A percentile compares a stretch with the other conserved stretches of the same genome.
These are phyloP conservation scores for Trichosanthes cucumerina DNA, from an alignment of 306 rosid species.

Conservation along the genomic window DNA sequence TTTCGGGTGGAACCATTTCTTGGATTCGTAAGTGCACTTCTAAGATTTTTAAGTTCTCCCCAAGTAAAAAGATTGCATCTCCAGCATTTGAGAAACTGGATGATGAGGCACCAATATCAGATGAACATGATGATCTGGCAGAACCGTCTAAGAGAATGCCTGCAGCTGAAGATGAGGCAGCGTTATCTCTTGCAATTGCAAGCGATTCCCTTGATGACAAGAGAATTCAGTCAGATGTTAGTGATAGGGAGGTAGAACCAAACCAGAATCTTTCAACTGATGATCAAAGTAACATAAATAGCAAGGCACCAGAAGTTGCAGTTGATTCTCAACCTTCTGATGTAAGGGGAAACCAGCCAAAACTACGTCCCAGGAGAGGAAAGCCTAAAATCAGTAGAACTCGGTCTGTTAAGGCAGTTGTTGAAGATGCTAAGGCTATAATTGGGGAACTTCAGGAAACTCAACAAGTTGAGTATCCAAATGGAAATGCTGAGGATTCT, in stretches of 20 bases:
- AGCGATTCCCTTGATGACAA: constrained; percentile 59
- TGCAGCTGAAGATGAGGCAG: constrained; percentile 54
- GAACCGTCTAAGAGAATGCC: constrained; percentile 28
- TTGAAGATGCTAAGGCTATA: constrained; percentile 60
- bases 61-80: constrained; percentile 39
- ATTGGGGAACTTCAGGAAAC: constrained; percentile 48
- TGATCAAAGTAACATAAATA: constrained; percentile 50
- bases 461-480: constrained; percentile 38
- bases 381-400: constrained; percentile 39
- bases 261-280: constrained; percentile 49
- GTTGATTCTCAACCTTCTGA: constrained; percentile 49
- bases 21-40: constrained; percentile 91
- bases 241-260: constrained; percentile 42
- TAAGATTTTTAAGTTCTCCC: constrained; percentile 69
- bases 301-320: constrained; percentile 33
- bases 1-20: constrained; percentile 63
- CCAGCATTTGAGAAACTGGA: constrained; percentile 30
- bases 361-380: constrained; percentile 36
- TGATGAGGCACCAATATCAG: constrained; percentile 22
- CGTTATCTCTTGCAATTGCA: constrained; percentile 54
- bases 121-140: constrained; percentile 25
- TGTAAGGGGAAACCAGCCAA: constrained; percentile 27
- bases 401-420: constrained; percentile 49
- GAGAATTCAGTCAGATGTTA: constrained; percentile 44
- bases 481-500: constrained; percentile 68